A percentile compares a stretch with the other conserved stretches of the same genome.
Evolutionary conservation across 306 rosid genomes (phyloP).

Genomic region (Heteromeles arbutifolia): DNA sequence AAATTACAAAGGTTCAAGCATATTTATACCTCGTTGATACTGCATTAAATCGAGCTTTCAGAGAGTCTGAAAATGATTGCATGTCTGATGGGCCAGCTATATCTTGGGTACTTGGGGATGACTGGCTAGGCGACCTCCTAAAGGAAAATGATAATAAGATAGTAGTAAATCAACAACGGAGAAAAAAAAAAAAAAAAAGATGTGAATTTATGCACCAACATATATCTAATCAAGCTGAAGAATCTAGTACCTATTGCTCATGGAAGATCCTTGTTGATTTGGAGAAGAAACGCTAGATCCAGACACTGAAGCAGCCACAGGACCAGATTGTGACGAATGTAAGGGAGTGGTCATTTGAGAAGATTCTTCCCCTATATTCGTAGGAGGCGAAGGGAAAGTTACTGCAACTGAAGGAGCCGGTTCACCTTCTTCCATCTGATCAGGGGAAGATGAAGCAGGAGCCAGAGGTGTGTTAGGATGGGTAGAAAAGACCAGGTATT

Average conservation of each 20-base stretch:
- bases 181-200: not conserved
- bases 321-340: slow-evolving; percentile 40
- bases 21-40: slow-evolving; percentile 63
- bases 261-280: slow-evolving; percentile 49
- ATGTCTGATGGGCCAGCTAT: slow-evolving; percentile 93
- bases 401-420: slow-evolving; percentile 40
- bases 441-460: slow-evolving; percentile 58
- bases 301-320: slow-evolving; percentile 56
- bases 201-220: not conserved
- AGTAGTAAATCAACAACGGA: not conserved
- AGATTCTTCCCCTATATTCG: slow-evolving; percentile 49
- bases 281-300: slow-evolving; percentile 39
- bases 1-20: slow-evolving; percentile 1
- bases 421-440: slow-evolving; percentile 63
- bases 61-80: slow-evolving; percentile 82
- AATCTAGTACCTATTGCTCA: slow-evolving; percentile 34
- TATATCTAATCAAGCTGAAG: slow-evolving; percentile 3
- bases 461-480: slow-evolving; percentile 63
- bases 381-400: slow-evolving; percentile 33
- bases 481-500: slow-evolving; percentile 69
- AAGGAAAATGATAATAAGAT: not conserved
- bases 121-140: slow-evolving; percentile 61
- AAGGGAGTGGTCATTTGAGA: slow-evolving; percentile 36
- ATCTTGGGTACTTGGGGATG: slow-evolving; percentile 66
- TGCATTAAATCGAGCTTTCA: slow-evolving; percentile 79